Evolutionary conservation across 768 basidiomycete species (phyloP).

Genomic region (Tricholoma hemisulphureum): DNA sequence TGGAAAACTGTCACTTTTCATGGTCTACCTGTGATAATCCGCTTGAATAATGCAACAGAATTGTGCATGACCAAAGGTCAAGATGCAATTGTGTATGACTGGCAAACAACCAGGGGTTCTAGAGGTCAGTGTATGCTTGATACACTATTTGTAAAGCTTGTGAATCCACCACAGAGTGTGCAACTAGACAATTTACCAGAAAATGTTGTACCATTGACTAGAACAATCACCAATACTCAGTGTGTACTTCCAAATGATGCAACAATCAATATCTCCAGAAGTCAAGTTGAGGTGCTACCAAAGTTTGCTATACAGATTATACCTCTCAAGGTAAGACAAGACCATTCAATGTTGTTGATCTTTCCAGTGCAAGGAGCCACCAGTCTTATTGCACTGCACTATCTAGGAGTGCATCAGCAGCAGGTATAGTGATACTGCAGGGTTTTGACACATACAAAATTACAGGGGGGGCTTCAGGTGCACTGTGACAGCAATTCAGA

Average conservation of each 20-base stretch:
- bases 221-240: conserved; percentile 2
- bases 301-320: conserved; percentile 29
- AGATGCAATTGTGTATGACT: conserved; percentile 14
- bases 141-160: conserved; percentile 27
- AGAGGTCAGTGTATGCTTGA: conserved; percentile 21
- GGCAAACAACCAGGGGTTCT: conserved; percentile 1
- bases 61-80: not conserved
- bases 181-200: conserved; percentile 22
- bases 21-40: not conserved
- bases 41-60: conserved; percentile 2
- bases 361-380: conserved; percentile 16
- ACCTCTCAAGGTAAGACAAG: conserved; percentile 27
- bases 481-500: conserved; percentile 31
- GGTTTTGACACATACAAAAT: conserved; percentile 19
- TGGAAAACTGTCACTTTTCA: not conserved
- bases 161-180: conserved; percentile 20
- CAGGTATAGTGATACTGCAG: conserved; percentile 27
- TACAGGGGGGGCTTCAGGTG: conserved; percentile 22
- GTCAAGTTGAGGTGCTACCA: conserved; percentile 22
- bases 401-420: conserved; percentile 26
- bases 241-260: conserved; percentile 16
- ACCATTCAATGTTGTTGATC: conserved; percentile 27
- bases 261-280: conserved; percentile 10
- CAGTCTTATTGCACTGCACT: conserved; percentile 28
- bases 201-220: conserved; percentile 32